Evolutionary conservation across 805 yeast genomes (phyloP).

Genomic region (Zygosaccharomyces lentus): DNA sequence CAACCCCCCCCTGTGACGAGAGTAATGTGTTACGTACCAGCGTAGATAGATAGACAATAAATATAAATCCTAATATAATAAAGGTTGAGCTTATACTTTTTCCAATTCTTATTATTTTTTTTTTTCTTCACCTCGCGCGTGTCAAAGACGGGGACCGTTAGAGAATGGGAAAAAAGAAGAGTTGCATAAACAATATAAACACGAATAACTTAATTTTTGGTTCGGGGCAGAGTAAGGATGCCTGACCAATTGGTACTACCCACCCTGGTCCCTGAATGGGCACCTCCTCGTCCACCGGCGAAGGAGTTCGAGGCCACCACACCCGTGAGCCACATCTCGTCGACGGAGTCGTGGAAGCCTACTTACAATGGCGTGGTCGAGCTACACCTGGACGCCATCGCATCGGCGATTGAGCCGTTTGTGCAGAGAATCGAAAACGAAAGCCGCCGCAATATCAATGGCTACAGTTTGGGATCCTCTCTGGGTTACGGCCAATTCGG

Average conservation of each 20-base stretch:
- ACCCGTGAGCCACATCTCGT: conserved; percentile 1
- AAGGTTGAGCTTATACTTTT: neutral
- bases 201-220: neutral
- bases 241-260: conserved; percentile 4
- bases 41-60: neutral
- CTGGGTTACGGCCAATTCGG: conserved; percentile 35
- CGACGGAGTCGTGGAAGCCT: conserved; percentile 6
- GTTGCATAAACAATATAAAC: neutral
- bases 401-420: conserved; percentile 9
- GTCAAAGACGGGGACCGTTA: neutral
- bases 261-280: conserved; percentile 9
- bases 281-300: neutral
- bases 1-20: neutral
- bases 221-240: neutral
- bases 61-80: neutral
- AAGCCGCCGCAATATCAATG: conserved; percentile 14
- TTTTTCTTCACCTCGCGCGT: neutral
- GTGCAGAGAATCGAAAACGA: conserved; percentile 10
- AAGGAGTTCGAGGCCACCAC: neutral
- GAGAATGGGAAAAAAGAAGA: neutral
- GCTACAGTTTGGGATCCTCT: conserved; percentile 16
- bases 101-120: neutral
- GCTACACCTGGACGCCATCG: conserved; percentile 11
- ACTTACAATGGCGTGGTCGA: conserved; percentile 22
- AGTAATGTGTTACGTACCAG: neutral